phyloP scores from a whole-genome alignment of 129 eudicot species.

The Apium graveolens region DNA sequence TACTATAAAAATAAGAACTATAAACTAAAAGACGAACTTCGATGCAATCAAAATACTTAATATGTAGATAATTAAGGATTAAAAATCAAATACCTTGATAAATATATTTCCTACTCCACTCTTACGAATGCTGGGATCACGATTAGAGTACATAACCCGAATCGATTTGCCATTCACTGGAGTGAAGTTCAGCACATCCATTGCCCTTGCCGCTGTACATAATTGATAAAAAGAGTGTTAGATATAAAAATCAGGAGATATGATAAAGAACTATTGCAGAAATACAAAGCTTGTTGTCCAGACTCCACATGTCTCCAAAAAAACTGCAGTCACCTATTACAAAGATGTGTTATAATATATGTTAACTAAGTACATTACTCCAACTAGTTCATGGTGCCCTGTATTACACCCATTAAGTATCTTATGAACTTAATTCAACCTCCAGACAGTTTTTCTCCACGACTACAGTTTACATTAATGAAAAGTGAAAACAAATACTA shows the following conservation, averaged over 20 bases:
- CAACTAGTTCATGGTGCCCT: neutral
- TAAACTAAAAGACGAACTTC: no score
- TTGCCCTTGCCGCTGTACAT: constrained; percentile 63
- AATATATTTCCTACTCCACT: constrained; percentile 76
- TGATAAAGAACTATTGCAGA: neutral
- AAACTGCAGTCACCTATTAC: no score
- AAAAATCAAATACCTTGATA: constrained; percentile 44
- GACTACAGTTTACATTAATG: no score
- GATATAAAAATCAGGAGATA: no score
- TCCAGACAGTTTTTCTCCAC: neutral
- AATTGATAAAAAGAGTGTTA: constrained; percentile 7
- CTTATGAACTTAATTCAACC: neutral
- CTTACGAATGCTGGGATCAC: constrained; percentile 74
- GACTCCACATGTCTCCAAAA: neutral
- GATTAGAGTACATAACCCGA: constrained; percentile 60
- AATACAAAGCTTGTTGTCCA: neutral
- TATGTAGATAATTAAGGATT: neutral
- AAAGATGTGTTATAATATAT: no score
- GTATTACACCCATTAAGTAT: neutral
- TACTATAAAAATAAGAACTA: neutral
- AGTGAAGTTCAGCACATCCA: constrained; percentile 65
- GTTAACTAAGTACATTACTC: neutral
- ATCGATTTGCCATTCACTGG: constrained; percentile 59
- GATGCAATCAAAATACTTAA: neutral
- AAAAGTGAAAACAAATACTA: neutral